A percentile compares a stretch with the other conserved stretches of the same genome.
Conservation (phyloP, 1,284 basidiomycete genomes). For the Inonotus hispidus region DNA sequence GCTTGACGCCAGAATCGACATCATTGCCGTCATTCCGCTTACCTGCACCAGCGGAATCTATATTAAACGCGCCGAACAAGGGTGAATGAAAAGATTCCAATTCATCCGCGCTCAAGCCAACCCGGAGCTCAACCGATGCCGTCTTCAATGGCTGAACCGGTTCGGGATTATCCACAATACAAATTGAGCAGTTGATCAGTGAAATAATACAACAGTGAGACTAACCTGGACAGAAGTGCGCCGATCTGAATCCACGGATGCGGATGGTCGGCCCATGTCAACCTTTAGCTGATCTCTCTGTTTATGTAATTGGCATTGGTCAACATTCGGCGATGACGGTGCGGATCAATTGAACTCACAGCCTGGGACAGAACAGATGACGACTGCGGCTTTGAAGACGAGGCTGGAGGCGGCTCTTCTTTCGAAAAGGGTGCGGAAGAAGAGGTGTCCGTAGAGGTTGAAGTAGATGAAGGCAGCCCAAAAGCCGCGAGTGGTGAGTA, state of each 20-base stretch:
- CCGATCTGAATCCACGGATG: background rate
- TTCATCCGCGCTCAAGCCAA: constrained; percentile 8
- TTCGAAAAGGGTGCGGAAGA: background rate
- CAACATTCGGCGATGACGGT: background rate
- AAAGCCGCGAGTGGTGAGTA: constrained; percentile 20
- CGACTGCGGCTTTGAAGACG: background rate
- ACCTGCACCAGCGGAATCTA: too few relatives aligned
- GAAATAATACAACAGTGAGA: background rate
- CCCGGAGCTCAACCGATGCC: constrained; percentile 15
- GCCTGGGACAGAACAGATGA: background rate
- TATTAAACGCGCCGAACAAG: constrained; percentile 4
- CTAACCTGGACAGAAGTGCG: constrained; percentile 7
- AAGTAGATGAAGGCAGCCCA: background rate
- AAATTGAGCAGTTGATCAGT: background rate
- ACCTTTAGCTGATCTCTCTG: background rate
- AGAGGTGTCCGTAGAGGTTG: background rate
- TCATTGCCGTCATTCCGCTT: background rate
- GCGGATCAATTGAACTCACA: background rate
- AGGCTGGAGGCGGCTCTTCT: background rate
- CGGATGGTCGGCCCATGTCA: background rate
- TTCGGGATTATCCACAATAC: background rate
- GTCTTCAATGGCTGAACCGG: constrained; percentile 15
- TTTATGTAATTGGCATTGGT: background rate
- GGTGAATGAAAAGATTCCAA: constrained; percentile 10
- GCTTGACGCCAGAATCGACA: background rate